Evolutionary conservation across 106 monocot genomes (phyloP), one percentile per base, ranked within the genome.

Genomic region (Ottelia alismoides): DNA sequence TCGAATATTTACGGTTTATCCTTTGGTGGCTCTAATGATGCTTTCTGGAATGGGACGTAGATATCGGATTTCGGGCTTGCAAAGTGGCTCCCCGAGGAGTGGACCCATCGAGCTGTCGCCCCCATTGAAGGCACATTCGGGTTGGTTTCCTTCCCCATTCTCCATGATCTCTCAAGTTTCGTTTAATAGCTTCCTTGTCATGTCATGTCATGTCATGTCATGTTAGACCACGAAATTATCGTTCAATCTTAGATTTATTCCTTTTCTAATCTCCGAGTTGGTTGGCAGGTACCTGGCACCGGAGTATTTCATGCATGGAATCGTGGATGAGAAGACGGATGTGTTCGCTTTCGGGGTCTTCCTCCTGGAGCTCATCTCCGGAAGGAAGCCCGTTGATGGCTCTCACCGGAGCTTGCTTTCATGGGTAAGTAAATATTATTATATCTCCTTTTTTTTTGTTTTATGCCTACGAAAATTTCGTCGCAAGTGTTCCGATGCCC

Each of bases 311-410:
- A 91, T 64, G 60, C 81, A 78, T 31, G 90, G 90, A 0, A 74
- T 91, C 30, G 66, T 91, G 0, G 90, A 85, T 47, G 90, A 91
- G 73, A 91, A 91, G 72, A 91, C 90, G 1, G 90, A 85, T 61
- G 81, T 91, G 2, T 91, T 91, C 19, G 77, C 90, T 0, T 90
- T 77, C 46, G 89, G 89, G 1, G 84, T 90, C 30, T 78, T 91
- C 44, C 65, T 91, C 20, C 58, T 91, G 57, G 90, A 91, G 75
- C 49, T 81, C 60, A 68, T 84, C n/a, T 80, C 90, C 11, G 90
- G 84, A 35, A 68, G 66, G 54, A 85, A 81, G n/a, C 84, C 90
- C 19, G 84, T 91, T 19, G 84, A 91, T 58, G 75, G 90, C 11
- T 64, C 74, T 54, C 90, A 91, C 55, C 72, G 40, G 55, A 84